A percentile compares a stretch with the other conserved stretches of the same genome.
Evolutionary conservation across 2,329 filamentous ascomycete species (phyloP).

Genomic region (Alternaria hordeiaustralica): DNA sequence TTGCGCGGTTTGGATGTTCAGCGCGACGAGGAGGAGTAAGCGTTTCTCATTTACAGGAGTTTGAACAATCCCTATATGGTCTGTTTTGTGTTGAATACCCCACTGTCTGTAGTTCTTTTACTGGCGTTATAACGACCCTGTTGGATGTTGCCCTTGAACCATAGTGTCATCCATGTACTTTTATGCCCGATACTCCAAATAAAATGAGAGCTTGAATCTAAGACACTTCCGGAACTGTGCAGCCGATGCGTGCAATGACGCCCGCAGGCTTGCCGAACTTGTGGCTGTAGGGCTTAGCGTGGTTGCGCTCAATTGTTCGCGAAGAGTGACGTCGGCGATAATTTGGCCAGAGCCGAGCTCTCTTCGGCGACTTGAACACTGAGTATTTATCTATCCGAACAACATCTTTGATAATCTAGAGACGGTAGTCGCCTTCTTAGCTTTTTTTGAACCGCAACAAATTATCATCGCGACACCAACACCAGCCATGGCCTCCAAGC

Average conservation of each 20-base stretch:
- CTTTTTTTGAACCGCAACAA: not conserved
- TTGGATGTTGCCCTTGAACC: not conserved
- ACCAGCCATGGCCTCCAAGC: slow-evolving; percentile 28
- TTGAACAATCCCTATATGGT: not conserved
- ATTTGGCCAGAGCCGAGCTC: slow-evolving; percentile 27
- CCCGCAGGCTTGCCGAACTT: not conserved
- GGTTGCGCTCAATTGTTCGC: slow-evolving; percentile 6
- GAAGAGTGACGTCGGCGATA: slow-evolving; percentile 32
- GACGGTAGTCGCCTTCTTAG: not conserved
- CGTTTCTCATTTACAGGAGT: not conserved
- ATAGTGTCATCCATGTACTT: no score
- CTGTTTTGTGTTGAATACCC: slow-evolving; percentile 4
- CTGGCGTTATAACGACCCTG: not conserved
- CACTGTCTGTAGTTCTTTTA: not conserved
- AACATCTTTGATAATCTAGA: not conserved
- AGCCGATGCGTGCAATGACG: not conserved
- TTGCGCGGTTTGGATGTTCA: slow-evolving; percentile 67
- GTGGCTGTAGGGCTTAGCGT: slow-evolving; percentile 11
- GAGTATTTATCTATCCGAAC: not conserved
- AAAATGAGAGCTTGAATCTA: no score
- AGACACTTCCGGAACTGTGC: not conserved
- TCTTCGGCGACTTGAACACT: slow-evolving; percentile 5
- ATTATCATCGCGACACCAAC: not conserved
- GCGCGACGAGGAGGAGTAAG: slow-evolving; percentile 20
- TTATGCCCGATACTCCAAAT: no score